These are phyloP conservation scores for Petasospora rhodanensis DNA, from an alignment of 1,139 yeast species.

Conservation along the genomic window DNA sequence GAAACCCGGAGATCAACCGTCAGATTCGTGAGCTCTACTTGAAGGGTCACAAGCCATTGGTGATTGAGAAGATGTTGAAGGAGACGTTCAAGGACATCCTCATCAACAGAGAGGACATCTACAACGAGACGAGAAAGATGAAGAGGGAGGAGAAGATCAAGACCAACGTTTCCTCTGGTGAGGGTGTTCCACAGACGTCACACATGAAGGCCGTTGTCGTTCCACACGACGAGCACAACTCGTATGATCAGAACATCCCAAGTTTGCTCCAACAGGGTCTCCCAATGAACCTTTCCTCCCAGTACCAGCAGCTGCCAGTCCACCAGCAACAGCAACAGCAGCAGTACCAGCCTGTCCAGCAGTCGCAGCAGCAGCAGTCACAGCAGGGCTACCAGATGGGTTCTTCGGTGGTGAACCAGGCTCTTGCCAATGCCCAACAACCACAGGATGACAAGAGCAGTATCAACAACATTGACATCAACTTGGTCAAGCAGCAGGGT, in stretches of 20 bases:
- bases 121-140: conserved; percentile 29
- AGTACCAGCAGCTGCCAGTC: conserved; percentile 12
- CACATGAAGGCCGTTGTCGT: conserved; percentile 10
- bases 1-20: conserved; percentile 27
- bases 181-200: conserved; percentile 7
- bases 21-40: conserved; percentile 26
- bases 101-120: conserved; percentile 27
- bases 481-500: conserved; percentile 24
- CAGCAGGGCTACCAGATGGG: conserved; percentile 12
- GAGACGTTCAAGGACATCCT: conserved; percentile 22
- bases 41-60: conserved; percentile 26
- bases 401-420: conserved; percentile 22
- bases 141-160: conserved; percentile 26
- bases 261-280: conserved; percentile 22
- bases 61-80: conserved; percentile 25
- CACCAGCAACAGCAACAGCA: conserved; percentile 10
- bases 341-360: conserved; percentile 7
- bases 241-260: conserved; percentile 26
- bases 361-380: conserved; percentile 9
- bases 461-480: conserved; percentile 25
- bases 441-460: conserved; percentile 20
- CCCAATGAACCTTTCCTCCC: conserved; percentile 13
- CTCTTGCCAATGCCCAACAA: conserved; percentile 24
- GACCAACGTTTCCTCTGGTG: conserved; percentile 5
- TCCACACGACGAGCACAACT: conserved; percentile 3